Base-by-base conservation (phyloP, 768 basidiomycete genomes). In the Mrakia gelida region DNA sequence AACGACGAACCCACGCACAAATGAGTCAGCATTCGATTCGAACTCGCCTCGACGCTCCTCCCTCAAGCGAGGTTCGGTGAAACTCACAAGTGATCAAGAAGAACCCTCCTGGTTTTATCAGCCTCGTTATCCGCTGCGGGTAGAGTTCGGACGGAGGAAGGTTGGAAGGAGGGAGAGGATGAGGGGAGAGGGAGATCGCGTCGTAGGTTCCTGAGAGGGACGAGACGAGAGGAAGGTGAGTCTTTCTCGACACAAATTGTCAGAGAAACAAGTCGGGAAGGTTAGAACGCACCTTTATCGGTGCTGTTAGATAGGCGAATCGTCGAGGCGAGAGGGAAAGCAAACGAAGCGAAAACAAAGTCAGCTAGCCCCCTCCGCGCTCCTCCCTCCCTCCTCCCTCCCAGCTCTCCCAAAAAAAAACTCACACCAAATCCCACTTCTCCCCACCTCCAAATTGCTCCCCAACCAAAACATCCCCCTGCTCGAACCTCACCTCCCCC, bases 71-170 rank as follows among this genome's bases (percentile, higher is more conserved):
- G 41, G 70, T 32, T 21, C 4, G 21, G 11, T n/a, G 16, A 30
- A 32, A 71, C 75, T 30, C 52, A 80, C 85, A 85, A 15, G 86
- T 86, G 77, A 86, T 86, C 70, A 86, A 81, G 80, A 86, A 86
- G 78, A 80, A 84, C 7, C 84, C 85, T 7, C 83, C 85, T 6
- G 74, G 45, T 65, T 81, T 82, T 49, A 86, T 81, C 34, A 86
- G 76, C 77, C 75, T 81, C 2, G 83, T 80, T 16, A 86, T 80
- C 30, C 80, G 75, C 49, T 82, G 82, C 16, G 85, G 84, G 74
- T 86, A 86, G n/a, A 85, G 81, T 32, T 82, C 81, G 28, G 78
- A 68, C 23, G 78, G 78, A 7, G 68, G 43, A 10, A 79, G 78
- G 56, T 79, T 79, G 32, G 52, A 30, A 0, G 75, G 73, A 13